A percentile compares a stretch with the other conserved stretches of the same genome.
Conservation (phyloP, 2,329 filamentous ascomycete genomes). For the Pseudogymnoascus sp. region DNA sequence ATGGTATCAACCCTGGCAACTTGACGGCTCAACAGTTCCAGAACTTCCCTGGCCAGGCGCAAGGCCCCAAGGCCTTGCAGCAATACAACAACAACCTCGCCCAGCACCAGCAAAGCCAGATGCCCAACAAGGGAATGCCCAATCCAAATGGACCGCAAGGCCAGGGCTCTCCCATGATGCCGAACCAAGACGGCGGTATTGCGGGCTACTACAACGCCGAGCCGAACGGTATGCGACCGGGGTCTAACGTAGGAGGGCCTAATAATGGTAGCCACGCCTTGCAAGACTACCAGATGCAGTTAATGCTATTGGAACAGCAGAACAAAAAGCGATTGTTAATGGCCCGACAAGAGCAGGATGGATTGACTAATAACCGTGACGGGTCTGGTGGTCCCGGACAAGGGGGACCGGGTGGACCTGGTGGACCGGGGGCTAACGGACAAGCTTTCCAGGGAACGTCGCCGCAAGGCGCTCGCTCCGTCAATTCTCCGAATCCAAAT, state of each 20-base stretch:
- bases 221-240: conserved; percentile 51
- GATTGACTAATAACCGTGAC: conserved; percentile 40
- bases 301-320: conserved; percentile 81
- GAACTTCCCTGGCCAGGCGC: conserved; percentile 40
- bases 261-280: conserved; percentile 57
- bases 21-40: conserved; percentile 72
- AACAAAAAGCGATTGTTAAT: conserved; percentile 82
- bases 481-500: conserved; percentile 66
- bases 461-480: conserved; percentile 58
- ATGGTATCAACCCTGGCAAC: conserved; percentile 67
- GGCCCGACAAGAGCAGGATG: conserved; percentile 71
- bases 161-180: conserved; percentile 71
- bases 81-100: conserved; percentile 72
- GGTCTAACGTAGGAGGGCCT: conserved; percentile 30
- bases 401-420: conserved; percentile 43
- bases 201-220: conserved; percentile 55
- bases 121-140: conserved; percentile 77
- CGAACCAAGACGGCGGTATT: conserved; percentile 56
- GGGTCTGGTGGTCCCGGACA: conserved; percentile 43
- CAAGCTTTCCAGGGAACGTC: conserved; percentile 60
- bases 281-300: conserved; percentile 83
- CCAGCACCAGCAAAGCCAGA: conserved; percentile 76
- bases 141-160: conserved; percentile 62
- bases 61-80: conserved; percentile 45
- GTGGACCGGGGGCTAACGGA: conserved; percentile 42